Evolutionary conservation across 805 yeast species (phyloP).

Genomic region (Zygotorulaspora chibaensis): DNA sequence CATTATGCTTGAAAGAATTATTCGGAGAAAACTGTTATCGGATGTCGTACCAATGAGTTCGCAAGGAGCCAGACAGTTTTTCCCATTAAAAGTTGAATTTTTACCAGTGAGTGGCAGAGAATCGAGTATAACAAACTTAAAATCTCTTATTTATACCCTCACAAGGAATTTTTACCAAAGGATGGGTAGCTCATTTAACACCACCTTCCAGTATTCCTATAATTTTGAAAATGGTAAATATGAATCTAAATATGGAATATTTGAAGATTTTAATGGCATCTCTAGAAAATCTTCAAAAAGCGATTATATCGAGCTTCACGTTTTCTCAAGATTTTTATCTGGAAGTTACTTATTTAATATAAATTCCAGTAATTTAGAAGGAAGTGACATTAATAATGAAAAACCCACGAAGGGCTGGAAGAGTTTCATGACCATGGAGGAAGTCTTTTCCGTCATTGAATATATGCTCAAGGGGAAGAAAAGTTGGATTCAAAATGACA

Average conservation of each 20-base stretch:
- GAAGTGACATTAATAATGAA: background rate
- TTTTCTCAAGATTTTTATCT: constrained; percentile 7
- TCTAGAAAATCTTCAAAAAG: constrained; percentile 1
- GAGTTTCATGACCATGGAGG: constrained; percentile 9
- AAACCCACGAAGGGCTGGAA: constrained; percentile 8
- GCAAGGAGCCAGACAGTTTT: constrained; percentile 8
- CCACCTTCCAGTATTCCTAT: constrained; percentile 9
- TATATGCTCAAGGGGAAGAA: constrained; percentile 11
- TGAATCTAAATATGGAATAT: constrained; percentile 9
- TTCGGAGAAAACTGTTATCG: constrained; percentile 8
- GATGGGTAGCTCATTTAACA: constrained; percentile 10
- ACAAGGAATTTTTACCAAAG: constrained; percentile 10
- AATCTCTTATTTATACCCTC: constrained; percentile 4
- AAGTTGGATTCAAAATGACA: constrained; percentile 10
- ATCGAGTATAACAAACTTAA: constrained; percentile 1
- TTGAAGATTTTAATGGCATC: constrained; percentile 6
- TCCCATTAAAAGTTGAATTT: constrained; percentile 6
- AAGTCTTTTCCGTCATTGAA: constrained; percentile 8
- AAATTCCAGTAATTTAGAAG: background rate
- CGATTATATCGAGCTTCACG: constrained; percentile 10
- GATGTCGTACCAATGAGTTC: constrained; percentile 13
- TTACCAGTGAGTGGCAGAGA: constrained; percentile 2
- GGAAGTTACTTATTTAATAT: constrained; percentile 1
- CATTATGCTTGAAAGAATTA: constrained; percentile 11
- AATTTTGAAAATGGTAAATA: constrained; percentile 8